Evolutionary conservation across 108 stramenopile genomes (phyloP).

Genomic region (Cyclotella cryptica): DNA sequence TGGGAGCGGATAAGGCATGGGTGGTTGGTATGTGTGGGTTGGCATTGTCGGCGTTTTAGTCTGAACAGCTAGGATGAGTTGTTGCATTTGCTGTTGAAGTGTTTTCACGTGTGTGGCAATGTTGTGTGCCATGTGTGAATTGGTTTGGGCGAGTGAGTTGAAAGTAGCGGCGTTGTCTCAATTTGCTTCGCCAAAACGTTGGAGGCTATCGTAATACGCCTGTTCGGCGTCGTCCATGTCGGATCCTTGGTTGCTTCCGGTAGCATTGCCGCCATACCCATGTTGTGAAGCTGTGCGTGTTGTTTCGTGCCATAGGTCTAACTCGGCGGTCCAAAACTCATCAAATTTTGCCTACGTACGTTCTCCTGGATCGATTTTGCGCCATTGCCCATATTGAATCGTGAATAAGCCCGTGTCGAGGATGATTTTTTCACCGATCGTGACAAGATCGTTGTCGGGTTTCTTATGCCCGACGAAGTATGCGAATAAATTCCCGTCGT

Average conservation of each 20-base stretch:
- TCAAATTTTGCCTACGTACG: neutral
- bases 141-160: neutral
- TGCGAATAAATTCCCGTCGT: neutral
- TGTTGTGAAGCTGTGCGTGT: neutral
- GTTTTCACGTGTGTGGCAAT: neutral
- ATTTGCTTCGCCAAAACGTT: neutral
- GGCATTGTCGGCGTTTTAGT: too few species aligned
- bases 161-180: neutral
- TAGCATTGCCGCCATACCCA: slow-evolving; percentile 15
- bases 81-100: neutral
- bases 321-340: neutral
- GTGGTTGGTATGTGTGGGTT: too few species aligned
- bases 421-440: neutral
- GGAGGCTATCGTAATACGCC: neutral
- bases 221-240: neutral
- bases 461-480: neutral
- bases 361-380: neutral
- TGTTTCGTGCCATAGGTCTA: neutral
- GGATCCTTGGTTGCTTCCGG: neutral
- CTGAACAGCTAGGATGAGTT: neutral
- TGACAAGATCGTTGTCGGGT: neutral
- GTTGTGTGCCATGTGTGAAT: neutral
- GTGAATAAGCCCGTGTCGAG: neutral
- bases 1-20: too few species aligned
- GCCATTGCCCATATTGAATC: neutral